Evolutionary conservation across 371 early-diverging fungal genomes (phyloP), one percentile per base, ranked within the genome.

Genomic region (Polyrhizophydium stewartii): DNA sequence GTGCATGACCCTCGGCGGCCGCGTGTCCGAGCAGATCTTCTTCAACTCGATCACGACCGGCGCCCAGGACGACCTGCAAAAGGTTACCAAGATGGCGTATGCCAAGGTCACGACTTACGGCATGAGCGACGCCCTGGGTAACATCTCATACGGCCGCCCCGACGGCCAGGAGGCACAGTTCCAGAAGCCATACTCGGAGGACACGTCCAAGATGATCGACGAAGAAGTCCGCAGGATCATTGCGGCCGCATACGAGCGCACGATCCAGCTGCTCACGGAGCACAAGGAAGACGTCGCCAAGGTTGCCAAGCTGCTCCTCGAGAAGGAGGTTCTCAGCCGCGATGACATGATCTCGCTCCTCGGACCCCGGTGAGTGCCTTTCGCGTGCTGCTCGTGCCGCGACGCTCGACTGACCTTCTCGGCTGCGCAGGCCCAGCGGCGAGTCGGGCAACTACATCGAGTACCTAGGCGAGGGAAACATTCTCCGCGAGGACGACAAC

Each of bases 51-150:
- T 94, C 62, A 94, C 94, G 16, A 93, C 94, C 0, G 94, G 94
- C 49, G 94, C 94, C 3, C 85, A 84, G 22, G 94, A 94, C 67
- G 96, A 98, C 81, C 79, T 98, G 58, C 91, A 96, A 70, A 97
- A 96, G 75, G 97, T 98, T 6, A 97, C 97, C 32, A 90, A 89
- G 75, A 88, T 93, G 86, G 98, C 98, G 13, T 99, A 98, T 68
- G 93, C 95, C 35, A 90, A 92, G 76, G 87, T 98, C 25, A 81
- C 89, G 46, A 86, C 88, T 21, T 97, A 93, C 68, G 99, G 99
- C 56, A 99, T 98, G 99, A 94, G 92, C 72, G 67, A 74, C 47
- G 81, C 80, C 52, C 83, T 98, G 0, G 99, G 99, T 16, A 88
- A 91, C 61, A 63, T 98, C 49, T 88, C 89, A 27, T 96, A 86